Evolutionary conservation across 257 asterid genomes (phyloP).

Genomic region (Avicennia marina): DNA sequence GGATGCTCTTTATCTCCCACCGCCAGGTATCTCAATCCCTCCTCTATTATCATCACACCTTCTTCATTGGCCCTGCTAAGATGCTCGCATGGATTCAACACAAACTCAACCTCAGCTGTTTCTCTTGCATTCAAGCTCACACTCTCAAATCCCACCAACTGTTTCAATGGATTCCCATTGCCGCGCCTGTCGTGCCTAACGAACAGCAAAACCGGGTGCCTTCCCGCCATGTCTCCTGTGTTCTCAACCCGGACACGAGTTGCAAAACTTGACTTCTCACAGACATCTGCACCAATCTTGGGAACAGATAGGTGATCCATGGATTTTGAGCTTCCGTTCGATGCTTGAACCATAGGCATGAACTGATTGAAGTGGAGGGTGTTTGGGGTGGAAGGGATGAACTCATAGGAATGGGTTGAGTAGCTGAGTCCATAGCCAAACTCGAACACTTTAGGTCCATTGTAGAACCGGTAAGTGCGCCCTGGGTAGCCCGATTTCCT

Average conservation of each 20-base stretch:
- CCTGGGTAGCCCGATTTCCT: constrained; percentile 63
- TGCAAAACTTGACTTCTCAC: constrained; percentile 51
- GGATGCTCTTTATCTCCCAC: constrained; percentile 52
- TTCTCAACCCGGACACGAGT: constrained; percentile 51
- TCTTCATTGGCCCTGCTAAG: constrained; percentile 57
- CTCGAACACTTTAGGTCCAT: constrained; percentile 55
- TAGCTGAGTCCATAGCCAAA: constrained; percentile 83
- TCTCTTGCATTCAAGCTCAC: constrained; percentile 44
- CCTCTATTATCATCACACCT: constrained; percentile 67
- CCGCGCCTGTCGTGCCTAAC: constrained; percentile 19
- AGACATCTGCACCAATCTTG: constrained; percentile 34
- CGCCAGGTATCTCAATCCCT: constrained; percentile 44
- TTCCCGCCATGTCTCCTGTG: constrained; percentile 50
- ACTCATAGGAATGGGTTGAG: constrained; percentile 48
- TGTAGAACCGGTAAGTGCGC: constrained; percentile 70
- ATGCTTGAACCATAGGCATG: constrained; percentile 7
- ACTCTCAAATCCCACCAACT: constrained; percentile 61
- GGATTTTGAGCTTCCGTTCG: constrained; percentile 15
- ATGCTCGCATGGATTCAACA: constrained; percentile 68
- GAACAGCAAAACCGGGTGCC: constrained; percentile 64
- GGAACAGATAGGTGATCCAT: constrained; percentile 31
- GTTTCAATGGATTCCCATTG: constrained; percentile 37
- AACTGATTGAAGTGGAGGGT: constrained; percentile 38
- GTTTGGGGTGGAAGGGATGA: constrained; percentile 42
- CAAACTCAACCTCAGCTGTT: constrained; percentile 36